These are phyloP conservation scores for Hebeloma cylindrosporum DNA, from an alignment of 768 basidiomycete genomes.

Conservation along the genomic window DNA sequence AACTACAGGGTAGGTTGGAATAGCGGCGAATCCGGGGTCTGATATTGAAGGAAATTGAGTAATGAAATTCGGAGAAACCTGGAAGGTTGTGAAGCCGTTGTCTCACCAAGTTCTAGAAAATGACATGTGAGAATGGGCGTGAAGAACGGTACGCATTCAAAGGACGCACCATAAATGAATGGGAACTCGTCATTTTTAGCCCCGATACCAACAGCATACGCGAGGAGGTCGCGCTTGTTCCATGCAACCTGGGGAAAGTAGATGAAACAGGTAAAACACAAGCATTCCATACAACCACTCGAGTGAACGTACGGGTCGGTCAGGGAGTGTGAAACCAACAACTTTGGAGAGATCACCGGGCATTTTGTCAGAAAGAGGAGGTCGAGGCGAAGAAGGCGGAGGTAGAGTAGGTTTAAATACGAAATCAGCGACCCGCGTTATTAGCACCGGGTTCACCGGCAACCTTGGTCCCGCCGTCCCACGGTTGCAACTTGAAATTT, in stretches of 20 bases:
- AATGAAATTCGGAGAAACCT: neutral
- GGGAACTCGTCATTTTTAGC: conserved; percentile 72
- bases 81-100: neutral
- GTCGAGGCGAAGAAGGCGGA: too few relatives aligned
- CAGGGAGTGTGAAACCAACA: conserved; percentile 54
- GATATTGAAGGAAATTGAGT: neutral
- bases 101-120: conserved; percentile 52
- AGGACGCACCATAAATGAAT: conserved; percentile 65
- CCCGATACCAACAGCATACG: conserved; percentile 80
- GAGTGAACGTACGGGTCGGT: conserved; percentile 49
- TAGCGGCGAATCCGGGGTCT: conserved; percentile 58
- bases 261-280: neutral
- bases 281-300: neutral
- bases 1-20: conserved; percentile 87
- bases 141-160: neutral
- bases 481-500: too few relatives aligned
- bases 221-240: conserved; percentile 81
- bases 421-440: too few relatives aligned
- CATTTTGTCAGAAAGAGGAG: conserved; percentile 23
- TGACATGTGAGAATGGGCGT: neutral
- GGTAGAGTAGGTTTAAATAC: too few relatives aligned
- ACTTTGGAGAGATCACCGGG: conserved; percentile 59
- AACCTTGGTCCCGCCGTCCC: too few relatives aligned
- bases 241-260: conserved; percentile 59
- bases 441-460: too few relatives aligned